phyloP scores from a whole-genome alignment of 139 green algal genomes.

The Picochlorum sp. region DNA sequence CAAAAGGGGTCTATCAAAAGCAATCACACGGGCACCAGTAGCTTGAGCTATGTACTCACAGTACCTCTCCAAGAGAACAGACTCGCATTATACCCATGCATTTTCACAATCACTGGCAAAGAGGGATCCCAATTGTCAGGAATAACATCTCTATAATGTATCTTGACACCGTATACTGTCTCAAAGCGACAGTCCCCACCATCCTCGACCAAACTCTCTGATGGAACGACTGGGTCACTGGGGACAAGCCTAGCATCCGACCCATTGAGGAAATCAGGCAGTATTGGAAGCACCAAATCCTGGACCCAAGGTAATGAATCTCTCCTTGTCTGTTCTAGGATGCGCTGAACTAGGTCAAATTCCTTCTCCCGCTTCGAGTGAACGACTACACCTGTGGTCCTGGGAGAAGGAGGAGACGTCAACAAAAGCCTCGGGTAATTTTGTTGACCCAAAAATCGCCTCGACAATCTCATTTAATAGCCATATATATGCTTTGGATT shows the following conservation, averaged over 20 bases:
- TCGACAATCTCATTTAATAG: no score
- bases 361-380: no score
- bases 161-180: slow-evolving; percentile 26
- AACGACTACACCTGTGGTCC: no score
- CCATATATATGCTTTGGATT: no score
- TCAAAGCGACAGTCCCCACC: slow-evolving; percentile 50
- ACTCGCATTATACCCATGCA: slow-evolving; percentile 58
- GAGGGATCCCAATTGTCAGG: slow-evolving; percentile 3
- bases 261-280: background rate
- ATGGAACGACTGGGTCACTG: slow-evolving; percentile 31
- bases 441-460: no score
- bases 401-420: no score
- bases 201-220: slow-evolving; percentile 30
- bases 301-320: slow-evolving; percentile 24
- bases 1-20: slow-evolving; percentile 64
- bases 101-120: slow-evolving; percentile 34
- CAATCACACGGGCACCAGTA: slow-evolving; percentile 32
- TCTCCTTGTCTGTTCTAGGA: background rate
- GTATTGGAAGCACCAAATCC: slow-evolving; percentile 35
- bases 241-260: slow-evolving; percentile 4
- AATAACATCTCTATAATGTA: slow-evolving; percentile 57
- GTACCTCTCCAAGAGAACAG: slow-evolving; percentile 42
- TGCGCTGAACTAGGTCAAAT: background rate
- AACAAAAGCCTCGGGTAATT: no score
- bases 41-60: slow-evolving; percentile 23